These are phyloP conservation scores for Penicillium sp. DNA, from an alignment of 2,329 filamentous ascomycete genomes.

Conservation along the genomic window DNA sequence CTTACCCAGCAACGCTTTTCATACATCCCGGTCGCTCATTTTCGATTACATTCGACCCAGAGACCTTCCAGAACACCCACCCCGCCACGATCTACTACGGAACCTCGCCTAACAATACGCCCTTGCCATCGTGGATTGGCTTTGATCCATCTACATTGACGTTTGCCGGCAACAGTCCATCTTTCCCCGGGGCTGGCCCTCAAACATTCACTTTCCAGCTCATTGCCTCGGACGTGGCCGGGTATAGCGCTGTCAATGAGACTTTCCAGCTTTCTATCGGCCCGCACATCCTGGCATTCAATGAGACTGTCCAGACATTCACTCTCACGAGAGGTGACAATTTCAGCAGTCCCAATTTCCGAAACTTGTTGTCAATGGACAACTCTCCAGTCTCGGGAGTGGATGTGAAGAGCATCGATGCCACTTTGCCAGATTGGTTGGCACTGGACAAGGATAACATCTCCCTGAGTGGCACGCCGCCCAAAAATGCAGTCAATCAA, in stretches of 20 bases:
- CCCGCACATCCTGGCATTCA: constrained; percentile 66
- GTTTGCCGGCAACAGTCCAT: constrained; percentile 70
- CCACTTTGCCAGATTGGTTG: constrained; percentile 67
- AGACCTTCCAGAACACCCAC: constrained; percentile 62
- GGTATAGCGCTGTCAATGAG: constrained; percentile 66
- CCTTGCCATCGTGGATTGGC: constrained; percentile 78
- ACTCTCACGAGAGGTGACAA: constrained; percentile 55
- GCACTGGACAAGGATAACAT: constrained; percentile 62
- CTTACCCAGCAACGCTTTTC: constrained; percentile 39
- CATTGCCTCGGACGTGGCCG: constrained; percentile 75
- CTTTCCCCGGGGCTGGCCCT: constrained; percentile 63
- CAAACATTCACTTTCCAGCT: constrained; percentile 70
- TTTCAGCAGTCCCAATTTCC: constrained; percentile 55
- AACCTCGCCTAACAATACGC: constrained; percentile 72
- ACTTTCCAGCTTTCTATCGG: constrained; percentile 71
- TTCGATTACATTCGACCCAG: constrained; percentile 66
- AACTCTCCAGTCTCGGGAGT: constrained; percentile 48
- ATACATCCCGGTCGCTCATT: constrained; percentile 50
- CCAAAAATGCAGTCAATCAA: constrained; percentile 55
- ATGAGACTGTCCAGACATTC: constrained; percentile 55
- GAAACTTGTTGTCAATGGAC: constrained; percentile 57
- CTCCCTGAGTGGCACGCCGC: constrained; percentile 63
- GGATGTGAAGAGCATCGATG: constrained; percentile 54
- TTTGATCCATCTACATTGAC: constrained; percentile 64
- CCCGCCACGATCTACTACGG: constrained; percentile 69